Evolutionary conservation across 2,329 filamentous ascomycete species (phyloP), one percentile per base, ranked within the genome.

Genomic region (Dichotomopilus funicola): DNA sequence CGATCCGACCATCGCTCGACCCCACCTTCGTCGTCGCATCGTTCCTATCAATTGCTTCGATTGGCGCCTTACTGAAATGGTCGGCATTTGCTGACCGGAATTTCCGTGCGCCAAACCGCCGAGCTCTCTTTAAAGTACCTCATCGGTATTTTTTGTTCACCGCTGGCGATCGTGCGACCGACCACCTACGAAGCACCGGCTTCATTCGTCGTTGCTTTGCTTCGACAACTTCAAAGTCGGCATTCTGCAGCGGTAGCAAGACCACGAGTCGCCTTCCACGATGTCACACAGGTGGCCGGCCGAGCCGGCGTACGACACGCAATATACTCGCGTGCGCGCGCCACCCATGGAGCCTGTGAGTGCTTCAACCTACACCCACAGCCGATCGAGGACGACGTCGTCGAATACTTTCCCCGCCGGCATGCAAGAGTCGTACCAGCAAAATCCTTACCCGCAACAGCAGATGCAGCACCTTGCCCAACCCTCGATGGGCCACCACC

Each of bases 371-470:
- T 81, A 81, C 67, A 71, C 74, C 53, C 80, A 82, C 62, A 80
- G 78, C 38, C 74, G 78, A 63, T 74, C 78, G 51, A 73, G 79
- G 65, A 81, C 79, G n/a, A 77, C 74, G 11, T 82, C 80, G 2
- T 83, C 81, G 58, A 80, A 73, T 66, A 69, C 73, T 54, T 79
- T 81, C 50, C 77, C 77, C 10, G 31, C 50, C 2, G 52, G 51
- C 35, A 56, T 58, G 42, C 56, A 54, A 19, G 44, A 53, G 43
- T 48, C 55, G 9, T 55, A 51, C 35, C 56, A 50, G n/a, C 10
- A 55, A 54, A 64, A 60, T 44, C 60, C 49, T 60, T 65, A 63
- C 65, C 65, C 33, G 63, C 66, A 64, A 57, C 63, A 66, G 50
- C 63, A 27, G 19, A 27, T 27, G 19, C 19, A 65, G 62, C 63